These are phyloP conservation scores for Talaromyces sp. DNA, from an alignment of 2,329 filamentous ascomycete genomes.

Conservation along the genomic window DNA sequence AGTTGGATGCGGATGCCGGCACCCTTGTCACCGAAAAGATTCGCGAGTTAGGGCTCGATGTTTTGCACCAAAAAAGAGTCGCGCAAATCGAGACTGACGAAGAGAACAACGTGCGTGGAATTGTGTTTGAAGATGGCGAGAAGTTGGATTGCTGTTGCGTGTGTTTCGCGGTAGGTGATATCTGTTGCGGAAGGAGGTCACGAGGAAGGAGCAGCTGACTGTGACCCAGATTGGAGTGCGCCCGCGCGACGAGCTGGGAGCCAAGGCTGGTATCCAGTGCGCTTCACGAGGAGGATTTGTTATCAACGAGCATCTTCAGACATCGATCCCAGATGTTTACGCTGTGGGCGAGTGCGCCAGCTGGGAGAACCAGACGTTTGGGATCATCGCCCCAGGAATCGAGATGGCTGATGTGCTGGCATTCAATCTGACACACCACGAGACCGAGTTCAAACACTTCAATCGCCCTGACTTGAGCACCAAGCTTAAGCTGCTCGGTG, in stretches of 20 bases:
- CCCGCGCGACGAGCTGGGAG: conserved; percentile 71
- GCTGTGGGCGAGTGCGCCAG: conserved; percentile 88
- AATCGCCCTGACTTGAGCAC: conserved; percentile 83
- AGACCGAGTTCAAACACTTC: conserved; percentile 64
- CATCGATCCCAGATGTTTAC: conserved; percentile 68
- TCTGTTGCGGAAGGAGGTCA: conserved; percentile 3
- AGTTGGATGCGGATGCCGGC: conserved; percentile 76
- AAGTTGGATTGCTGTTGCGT: conserved; percentile 71
- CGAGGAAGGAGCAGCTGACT: conserved; percentile 1
- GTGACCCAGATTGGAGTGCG: conserved; percentile 64
- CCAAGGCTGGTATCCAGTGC: conserved; percentile 63
- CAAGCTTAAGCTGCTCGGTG: conserved; percentile 81
- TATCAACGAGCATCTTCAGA: conserved; percentile 54
- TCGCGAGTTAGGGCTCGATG: conserved; percentile 68
- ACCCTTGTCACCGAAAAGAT: conserved; percentile 78
- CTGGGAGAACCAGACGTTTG: conserved; percentile 81
- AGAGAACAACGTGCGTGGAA: conserved; percentile 62
- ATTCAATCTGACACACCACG: conserved; percentile 81
- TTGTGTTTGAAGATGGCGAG: conserved; percentile 76
- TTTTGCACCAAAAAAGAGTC: conserved; percentile 71
- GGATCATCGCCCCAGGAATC: conserved; percentile 80
- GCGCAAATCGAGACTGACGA: conserved; percentile 63
- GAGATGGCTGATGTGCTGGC: conserved; percentile 90
- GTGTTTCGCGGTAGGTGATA: conserved; percentile 63
- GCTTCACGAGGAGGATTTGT: conserved; percentile 67